phyloP scores from a whole-genome alignment of 768 basidiomycete species.

The Xanthoconium purpureum region DNA sequence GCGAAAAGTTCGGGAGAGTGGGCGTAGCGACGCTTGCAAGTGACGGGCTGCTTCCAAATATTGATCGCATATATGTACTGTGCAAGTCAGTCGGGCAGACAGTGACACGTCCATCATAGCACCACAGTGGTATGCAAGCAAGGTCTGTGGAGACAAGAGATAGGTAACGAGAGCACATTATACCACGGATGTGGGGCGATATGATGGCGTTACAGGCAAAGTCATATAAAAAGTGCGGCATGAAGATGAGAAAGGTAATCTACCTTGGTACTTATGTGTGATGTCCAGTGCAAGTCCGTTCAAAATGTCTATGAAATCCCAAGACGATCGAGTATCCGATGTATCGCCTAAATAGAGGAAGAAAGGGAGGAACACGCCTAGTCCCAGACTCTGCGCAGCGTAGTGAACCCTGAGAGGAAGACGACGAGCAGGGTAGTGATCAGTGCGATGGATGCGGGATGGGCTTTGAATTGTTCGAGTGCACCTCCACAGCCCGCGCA shows the following conservation, averaged over 20 bases:
- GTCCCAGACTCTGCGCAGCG: constrained; percentile 31
- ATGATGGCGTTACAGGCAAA: constrained; percentile 10
- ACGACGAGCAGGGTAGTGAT: constrained; percentile 30
- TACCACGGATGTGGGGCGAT: constrained; percentile 15
- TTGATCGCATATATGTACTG: constrained; percentile 4
- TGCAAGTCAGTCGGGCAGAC: constrained; percentile 2
- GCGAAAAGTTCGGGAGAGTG: not conserved
- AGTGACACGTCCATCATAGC: not conserved
- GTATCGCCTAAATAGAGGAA: not conserved
- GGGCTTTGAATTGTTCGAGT: constrained; percentile 28
- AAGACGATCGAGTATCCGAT: constrained; percentile 8
- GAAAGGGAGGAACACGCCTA: constrained; percentile 9
- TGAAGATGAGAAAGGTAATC: constrained; percentile 20
- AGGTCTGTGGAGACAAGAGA: constrained; percentile 6
- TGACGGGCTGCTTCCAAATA: not conserved
- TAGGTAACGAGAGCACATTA: constrained; percentile 21
- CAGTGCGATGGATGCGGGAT: constrained; percentile 34
- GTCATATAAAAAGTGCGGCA: constrained; percentile 24
- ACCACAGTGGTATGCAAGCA: constrained; percentile 3
- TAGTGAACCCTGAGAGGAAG: constrained; percentile 35
- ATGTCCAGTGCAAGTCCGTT: constrained; percentile 30
- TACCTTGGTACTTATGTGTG: constrained; percentile 29
- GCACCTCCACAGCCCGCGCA: constrained; percentile 31
- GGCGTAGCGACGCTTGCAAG: not conserved
- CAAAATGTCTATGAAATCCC: constrained; percentile 23